Conservation (phyloP, 805 yeast genomes). For the Ogataea saltuana region DNA sequence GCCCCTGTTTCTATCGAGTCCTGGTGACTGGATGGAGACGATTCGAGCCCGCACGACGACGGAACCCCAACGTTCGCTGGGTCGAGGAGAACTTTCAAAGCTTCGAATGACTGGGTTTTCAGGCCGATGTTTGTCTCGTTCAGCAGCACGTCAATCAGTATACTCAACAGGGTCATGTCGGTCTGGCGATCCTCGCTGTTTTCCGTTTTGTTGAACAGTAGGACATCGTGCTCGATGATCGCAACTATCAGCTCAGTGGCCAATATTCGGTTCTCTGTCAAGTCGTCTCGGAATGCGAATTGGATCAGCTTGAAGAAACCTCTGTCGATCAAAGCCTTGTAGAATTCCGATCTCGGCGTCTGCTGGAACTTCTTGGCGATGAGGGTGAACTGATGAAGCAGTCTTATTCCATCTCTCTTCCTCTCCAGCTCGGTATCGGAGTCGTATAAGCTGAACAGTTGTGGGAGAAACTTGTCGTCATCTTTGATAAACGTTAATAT, state of each 20-base stretch:
- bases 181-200: conserved; percentile 22
- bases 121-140: conserved; percentile 69
- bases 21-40: conserved; percentile 18
- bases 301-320: conserved; percentile 72
- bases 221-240: conserved; percentile 80
- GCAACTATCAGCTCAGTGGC: conserved; percentile 82
- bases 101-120: conserved; percentile 81
- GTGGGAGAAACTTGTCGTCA: conserved; percentile 51
- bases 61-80: conserved; percentile 37
- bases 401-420: conserved; percentile 69
- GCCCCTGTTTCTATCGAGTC: conserved; percentile 10
- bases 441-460: conserved; percentile 60
- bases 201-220: conserved; percentile 46
- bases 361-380: conserved; percentile 69
- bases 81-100: conserved; percentile 71
- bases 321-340: conserved; percentile 56
- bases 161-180: conserved; percentile 50
- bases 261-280: conserved; percentile 53
- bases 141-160: conserved; percentile 56
- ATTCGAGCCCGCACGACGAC: conserved; percentile 13
- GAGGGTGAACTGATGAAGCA: conserved; percentile 76
- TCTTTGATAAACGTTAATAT: conserved; percentile 60
- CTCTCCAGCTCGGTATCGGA: conserved; percentile 23
- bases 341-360: conserved; percentile 64
- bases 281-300: conserved; percentile 63